Evolutionary conservation across 495 filamentous ascomycete genomes (phyloP).

Genomic region (Bacidia rubella): DNA sequence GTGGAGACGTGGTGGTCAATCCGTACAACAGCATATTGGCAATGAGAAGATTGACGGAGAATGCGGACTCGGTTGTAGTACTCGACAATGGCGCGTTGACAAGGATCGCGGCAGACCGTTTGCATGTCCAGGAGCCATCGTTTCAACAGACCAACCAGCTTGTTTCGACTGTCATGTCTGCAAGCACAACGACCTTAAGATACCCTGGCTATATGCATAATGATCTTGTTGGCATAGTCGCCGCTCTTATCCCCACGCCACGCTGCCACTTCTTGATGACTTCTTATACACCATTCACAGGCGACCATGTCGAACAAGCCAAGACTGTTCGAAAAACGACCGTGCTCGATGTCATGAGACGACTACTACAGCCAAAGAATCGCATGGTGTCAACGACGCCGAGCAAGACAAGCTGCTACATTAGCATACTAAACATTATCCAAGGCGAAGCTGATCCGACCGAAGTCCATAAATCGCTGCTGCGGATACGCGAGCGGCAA

Average conservation of each 20-base stretch:
- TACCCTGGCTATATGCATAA: constrained; percentile 99
- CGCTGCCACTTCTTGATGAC: constrained; percentile 97
- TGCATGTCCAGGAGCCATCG: constrained; percentile 87
- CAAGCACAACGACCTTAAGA: constrained; percentile 85
- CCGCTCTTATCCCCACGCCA: constrained; percentile 88
- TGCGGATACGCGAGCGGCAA: constrained; percentile 87
- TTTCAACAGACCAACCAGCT: constrained; percentile 97
- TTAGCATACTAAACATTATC: constrained; percentile 97
- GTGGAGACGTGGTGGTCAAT: constrained; percentile 80
- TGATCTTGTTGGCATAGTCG: constrained; percentile 91
- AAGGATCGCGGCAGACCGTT: constrained; percentile 82
- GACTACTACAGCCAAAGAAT: constrained; percentile 93
- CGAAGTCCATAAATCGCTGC: constrained; percentile 91
- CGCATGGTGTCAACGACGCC: constrained; percentile 96
- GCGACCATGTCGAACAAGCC: constrained; percentile 86
- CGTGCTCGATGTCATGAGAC: constrained; percentile 92
- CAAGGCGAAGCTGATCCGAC: constrained; percentile 96
- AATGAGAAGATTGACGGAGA: constrained; percentile 81
- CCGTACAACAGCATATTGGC: constrained; percentile 94
- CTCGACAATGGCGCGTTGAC: constrained; percentile 91
- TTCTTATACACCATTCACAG: constrained; percentile 93
- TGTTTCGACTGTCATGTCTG: constrained; percentile 97
- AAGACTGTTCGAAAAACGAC: constrained; percentile 97
- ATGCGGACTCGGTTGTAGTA: constrained; percentile 93
- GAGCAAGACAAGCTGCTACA: constrained; percentile 94